These are phyloP conservation scores for Thymus mandschuricus DNA, from an alignment of 257 asterid species.

Conservation along the genomic window DNA sequence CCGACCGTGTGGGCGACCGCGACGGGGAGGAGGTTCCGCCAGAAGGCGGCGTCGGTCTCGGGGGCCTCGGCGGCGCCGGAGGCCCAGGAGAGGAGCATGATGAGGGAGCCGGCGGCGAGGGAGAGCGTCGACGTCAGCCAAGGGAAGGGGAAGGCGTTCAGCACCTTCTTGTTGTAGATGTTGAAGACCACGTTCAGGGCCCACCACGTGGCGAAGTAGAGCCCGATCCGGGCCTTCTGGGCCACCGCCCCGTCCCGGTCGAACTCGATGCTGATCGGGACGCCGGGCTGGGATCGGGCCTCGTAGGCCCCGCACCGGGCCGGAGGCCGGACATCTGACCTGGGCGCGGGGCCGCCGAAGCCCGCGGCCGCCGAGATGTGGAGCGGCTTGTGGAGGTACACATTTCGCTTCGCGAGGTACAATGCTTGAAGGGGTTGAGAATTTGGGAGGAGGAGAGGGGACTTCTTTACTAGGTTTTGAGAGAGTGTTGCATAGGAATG, in stretches of 20 bases:
- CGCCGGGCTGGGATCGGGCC: conserved; percentile 49
- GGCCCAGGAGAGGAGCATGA: conserved; percentile 85
- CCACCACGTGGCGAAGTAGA: conserved; percentile 93
- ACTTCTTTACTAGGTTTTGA: conserved; percentile 25
- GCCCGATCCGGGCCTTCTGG: conserved; percentile 69
- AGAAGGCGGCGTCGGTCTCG: conserved; percentile 65
- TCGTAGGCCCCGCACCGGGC: conserved; percentile 72
- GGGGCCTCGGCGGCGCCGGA: conserved; percentile 68
- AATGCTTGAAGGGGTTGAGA: conserved; percentile 28
- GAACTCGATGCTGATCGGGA: conserved; percentile 58
- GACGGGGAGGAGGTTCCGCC: conserved; percentile 75
- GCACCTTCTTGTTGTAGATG: conserved; percentile 82
- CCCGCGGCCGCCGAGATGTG: conserved; percentile 55
- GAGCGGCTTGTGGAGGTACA: conserved; percentile 44
- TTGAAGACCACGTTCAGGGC: conserved; percentile 81
- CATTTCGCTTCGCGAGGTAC: conserved; percentile 20
- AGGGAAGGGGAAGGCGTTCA: conserved; percentile 87
- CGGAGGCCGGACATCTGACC: conserved; percentile 9
- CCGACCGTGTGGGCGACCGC: conserved; percentile 93
- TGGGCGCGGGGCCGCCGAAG: conserved; percentile 42
- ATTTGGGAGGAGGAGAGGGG: conserved; percentile 31
- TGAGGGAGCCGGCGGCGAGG: conserved; percentile 80
- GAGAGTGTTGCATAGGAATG: conserved; percentile 37
- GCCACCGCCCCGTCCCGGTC: conserved; percentile 48
- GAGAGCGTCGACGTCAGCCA: conserved; percentile 96